These are phyloP conservation scores for Pelargonium nanum DNA, from an alignment of 345 rosid genomes.

Conservation along the genomic window DNA sequence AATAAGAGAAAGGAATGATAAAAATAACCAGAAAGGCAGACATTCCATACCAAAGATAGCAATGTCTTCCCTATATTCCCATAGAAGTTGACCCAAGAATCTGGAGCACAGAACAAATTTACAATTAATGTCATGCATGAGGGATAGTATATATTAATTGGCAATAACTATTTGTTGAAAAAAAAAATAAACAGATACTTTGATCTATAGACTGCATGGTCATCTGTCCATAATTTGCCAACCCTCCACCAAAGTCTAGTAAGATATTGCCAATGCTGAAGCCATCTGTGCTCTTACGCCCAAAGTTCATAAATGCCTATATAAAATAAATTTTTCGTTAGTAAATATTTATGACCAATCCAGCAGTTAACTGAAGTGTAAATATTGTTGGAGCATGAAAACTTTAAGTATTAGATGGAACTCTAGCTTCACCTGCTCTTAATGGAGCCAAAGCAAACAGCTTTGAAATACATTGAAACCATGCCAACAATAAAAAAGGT, in stretches of 20 bases:
- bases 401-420: neutral
- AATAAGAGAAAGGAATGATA: neutral
- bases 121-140: slow-evolving; percentile 6
- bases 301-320: slow-evolving; percentile 75
- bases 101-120: slow-evolving; percentile 23
- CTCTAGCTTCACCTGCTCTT: neutral
- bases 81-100: slow-evolving; percentile 93
- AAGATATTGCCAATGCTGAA: slow-evolving; percentile 86
- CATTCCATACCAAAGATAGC: slow-evolving; percentile 56
- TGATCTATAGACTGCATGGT: slow-evolving; percentile 72
- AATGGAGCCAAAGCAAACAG: neutral
- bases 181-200: slow-evolving; percentile 25
- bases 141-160: slow-evolving; percentile 4
- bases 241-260: slow-evolving; percentile 74
- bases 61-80: slow-evolving; percentile 88
- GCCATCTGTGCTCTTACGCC: slow-evolving; percentile 78
- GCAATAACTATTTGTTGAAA: slow-evolving; percentile 6
- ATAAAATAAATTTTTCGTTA: slow-evolving; percentile 4
- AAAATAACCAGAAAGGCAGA: neutral
- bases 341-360: slow-evolving; percentile 2
- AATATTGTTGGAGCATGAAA: neutral
- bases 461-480: neutral
- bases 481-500: neutral
- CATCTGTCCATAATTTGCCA: slow-evolving; percentile 67
- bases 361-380: neutral